phyloP scores from a whole-genome alignment of 345 rosid species.

The Turnera subulata region DNA sequence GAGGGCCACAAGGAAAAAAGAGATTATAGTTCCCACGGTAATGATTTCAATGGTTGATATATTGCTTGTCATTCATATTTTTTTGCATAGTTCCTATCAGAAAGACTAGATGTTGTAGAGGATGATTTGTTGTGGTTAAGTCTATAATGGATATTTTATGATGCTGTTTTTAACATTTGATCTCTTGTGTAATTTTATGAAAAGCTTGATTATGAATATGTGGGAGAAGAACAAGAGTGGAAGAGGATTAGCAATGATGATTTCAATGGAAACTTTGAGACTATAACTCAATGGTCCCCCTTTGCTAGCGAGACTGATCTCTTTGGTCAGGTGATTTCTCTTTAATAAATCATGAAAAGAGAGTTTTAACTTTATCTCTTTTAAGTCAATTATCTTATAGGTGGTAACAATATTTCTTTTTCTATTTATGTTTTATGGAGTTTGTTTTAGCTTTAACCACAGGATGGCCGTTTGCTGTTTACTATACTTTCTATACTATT shows the following conservation, averaged over 20 bases:
- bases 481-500: neutral
- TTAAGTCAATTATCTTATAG: too few species aligned
- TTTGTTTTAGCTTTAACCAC: neutral
- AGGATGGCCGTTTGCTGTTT: neutral
- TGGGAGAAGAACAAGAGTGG: constrained; percentile 56
- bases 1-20: constrained; percentile 89
- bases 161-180: constrained; percentile 3
- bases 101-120: neutral
- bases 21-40: constrained; percentile 96
- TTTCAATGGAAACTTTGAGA: constrained; percentile 65
- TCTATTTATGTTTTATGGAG: neutral
- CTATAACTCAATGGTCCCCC: constrained; percentile 80
- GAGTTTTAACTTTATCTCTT: too few species aligned
- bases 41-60: constrained; percentile 8
- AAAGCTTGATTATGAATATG: constrained; percentile 81
- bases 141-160: too few species aligned
- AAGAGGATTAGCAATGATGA: constrained; percentile 46
- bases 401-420: neutral
- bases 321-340: constrained; percentile 67
- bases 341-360: too few species aligned
- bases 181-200: constrained; percentile 21
- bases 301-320: constrained; percentile 72
- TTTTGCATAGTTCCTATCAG: neutral
- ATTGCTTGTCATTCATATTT: neutral
- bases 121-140: neutral